A percentile compares a stretch with the other conserved stretches of the same genome.
Conservation (phyloP, 177 flowering plant species). For the Vitis hybrid region DNA sequence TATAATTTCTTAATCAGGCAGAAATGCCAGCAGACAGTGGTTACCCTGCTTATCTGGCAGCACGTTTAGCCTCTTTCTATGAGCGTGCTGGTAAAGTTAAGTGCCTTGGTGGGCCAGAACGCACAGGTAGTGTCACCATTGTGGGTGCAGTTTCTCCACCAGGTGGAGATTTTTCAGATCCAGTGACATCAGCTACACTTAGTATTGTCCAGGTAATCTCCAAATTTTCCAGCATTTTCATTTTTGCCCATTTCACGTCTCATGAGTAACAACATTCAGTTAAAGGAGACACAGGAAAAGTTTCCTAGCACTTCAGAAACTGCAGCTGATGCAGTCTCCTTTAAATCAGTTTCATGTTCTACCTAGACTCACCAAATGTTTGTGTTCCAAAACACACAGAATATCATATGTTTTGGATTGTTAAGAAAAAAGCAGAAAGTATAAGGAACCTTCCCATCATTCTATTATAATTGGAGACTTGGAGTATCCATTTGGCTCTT, state of each 20-base stretch:
- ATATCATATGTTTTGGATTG: no score
- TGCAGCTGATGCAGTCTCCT: no score
- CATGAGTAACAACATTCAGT: no score
- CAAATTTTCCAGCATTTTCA: not conserved
- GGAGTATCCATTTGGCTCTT: not conserved
- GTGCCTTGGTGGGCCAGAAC: slow-evolving; percentile 97
- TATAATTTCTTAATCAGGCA: slow-evolving; percentile 47
- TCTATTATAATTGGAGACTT: no score
- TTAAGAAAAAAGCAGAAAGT: no score
- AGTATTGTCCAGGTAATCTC: slow-evolving; percentile 89
- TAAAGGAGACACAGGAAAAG: no score
- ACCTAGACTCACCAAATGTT: no score
- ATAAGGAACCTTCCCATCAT: no score
- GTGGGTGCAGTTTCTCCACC: slow-evolving; percentile 99
- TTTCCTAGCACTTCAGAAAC: no score
- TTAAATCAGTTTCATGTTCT: no score
- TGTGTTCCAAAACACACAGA: no score
- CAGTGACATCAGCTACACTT: slow-evolving; percentile 98
- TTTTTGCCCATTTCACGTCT: no score
- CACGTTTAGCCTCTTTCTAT: slow-evolving; percentile 96
- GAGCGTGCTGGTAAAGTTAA: slow-evolving; percentile 99
- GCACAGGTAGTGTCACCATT: slow-evolving; percentile 97
- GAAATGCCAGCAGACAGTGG: slow-evolving; percentile 99
- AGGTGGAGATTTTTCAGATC: slow-evolving; percentile 99
- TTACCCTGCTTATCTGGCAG: slow-evolving; percentile 98